A percentile compares a stretch with the other conserved stretches of the same genome.
These are phyloP conservation scores for Eragrostis curvula DNA, from an alignment of 176 grass and related monocot genomes.

Conservation along the genomic window DNA sequence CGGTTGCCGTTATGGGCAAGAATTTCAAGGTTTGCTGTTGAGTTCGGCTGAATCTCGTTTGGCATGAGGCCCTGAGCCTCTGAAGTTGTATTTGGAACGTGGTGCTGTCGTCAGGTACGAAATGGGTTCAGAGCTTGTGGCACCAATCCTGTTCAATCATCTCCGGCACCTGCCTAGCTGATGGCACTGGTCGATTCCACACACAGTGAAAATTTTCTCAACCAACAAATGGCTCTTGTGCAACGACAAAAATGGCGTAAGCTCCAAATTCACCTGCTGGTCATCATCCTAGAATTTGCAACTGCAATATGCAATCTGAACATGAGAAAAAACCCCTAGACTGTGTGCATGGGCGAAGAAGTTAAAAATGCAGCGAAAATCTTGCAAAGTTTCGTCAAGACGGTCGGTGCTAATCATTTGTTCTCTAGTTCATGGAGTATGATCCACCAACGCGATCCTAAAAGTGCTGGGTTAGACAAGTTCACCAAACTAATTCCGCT, in stretches of 20 bases:
- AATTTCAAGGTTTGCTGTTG: not conserved
- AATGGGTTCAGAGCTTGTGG: too few relatives aligned
- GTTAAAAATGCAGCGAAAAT: not conserved
- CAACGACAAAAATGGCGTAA: not conserved
- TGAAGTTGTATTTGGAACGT: not conserved
- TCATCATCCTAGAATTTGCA: not conserved
- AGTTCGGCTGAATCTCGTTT: not conserved
- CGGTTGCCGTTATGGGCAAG: slow-evolving; percentile 12
- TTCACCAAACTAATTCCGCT: not conserved
- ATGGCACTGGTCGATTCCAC: too few relatives aligned
- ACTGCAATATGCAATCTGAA: not conserved
- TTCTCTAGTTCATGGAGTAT: not conserved
- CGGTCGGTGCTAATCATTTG: not conserved
- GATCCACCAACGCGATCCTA: not conserved
- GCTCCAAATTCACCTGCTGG: not conserved
- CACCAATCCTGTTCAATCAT: not conserved
- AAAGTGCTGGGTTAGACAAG: not conserved
- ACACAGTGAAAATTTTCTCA: not conserved
- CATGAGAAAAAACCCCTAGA: not conserved
- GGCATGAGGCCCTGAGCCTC: not conserved
- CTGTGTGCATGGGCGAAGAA: not conserved
- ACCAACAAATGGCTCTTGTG: not conserved
- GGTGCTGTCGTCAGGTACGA: too few relatives aligned
- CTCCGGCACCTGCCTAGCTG: too few relatives aligned
- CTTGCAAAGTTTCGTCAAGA: not conserved